Conservation (phyloP, 225 moss, liverwort and hornwort species). For the Neckera pumila region DNA sequence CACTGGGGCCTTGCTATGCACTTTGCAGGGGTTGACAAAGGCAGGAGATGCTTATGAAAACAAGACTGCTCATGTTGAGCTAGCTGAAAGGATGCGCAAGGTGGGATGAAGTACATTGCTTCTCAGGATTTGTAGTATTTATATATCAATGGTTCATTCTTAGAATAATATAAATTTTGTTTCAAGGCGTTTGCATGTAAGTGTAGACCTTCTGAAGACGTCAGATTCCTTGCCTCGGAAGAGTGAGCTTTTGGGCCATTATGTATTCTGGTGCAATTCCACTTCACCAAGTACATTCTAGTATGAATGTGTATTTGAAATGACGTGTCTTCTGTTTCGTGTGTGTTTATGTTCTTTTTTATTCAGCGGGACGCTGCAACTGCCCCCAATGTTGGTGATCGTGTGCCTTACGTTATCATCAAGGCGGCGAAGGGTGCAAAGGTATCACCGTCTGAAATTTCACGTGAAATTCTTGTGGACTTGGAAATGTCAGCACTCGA, state of each 20-base stretch:
- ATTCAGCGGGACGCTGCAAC: conserved; percentile 90
- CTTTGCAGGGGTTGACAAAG: conserved; percentile 75
- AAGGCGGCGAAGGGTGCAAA: conserved; percentile 98
- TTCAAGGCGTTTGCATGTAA: not conserved
- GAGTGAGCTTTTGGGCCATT: not conserved
- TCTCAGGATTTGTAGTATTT: not conserved
- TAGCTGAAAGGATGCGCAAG: conserved; percentile 98
- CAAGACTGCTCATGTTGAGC: conserved; percentile 88
- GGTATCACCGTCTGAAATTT: conserved; percentile 20
- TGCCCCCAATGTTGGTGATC: conserved; percentile 95
- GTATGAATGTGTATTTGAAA: not conserved
- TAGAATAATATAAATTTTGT: not conserved
- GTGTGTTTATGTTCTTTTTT: not conserved
- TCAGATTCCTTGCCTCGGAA: not conserved
- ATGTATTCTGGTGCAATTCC: not conserved
- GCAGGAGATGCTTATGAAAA: conserved; percentile 88
- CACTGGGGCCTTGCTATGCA: not conserved
- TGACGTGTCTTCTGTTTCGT: not conserved
- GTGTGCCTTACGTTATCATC: conserved; percentile 93
- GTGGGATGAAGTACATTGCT: conserved; percentile 6
- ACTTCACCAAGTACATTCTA: not conserved
- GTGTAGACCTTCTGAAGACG: not conserved
- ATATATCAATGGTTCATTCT: not conserved
- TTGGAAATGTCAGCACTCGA: not conserved
- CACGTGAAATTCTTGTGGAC: not conserved